Evolutionary conservation across 176 grass and related monocot genomes (phyloP), one percentile per base, ranked within the genome.

Genomic region (Oryza meridionalis): DNA sequence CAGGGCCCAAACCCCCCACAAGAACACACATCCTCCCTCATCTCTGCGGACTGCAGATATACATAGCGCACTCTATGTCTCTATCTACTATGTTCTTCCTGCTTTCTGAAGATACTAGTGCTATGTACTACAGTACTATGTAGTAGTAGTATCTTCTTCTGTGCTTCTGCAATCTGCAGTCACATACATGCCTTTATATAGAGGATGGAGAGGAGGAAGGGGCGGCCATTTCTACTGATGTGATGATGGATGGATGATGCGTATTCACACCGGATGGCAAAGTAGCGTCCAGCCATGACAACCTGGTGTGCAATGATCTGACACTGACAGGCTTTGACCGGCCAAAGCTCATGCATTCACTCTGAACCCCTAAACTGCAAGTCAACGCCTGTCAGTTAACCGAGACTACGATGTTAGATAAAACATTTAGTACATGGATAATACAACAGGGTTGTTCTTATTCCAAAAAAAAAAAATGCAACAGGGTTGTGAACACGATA

Each of bases 321-420:
- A 4, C 53, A 71, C 33, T 32, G 25, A 4, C 53, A 65, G 72
- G 67, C 32, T 63, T 83, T 79, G 84, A 79, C 49, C 80, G 29
- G 69, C 0, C 25, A 24, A 74, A 83, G 29, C 80, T 84, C 75
- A 76, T 83, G 88, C 84, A 3, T 90, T 90, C 82, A 43, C 21
- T 80, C 11, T 12, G 69, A 22, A 53, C 7, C n/a, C 29, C 0
- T 31, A 31, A 35, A 53, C 33, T 65, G 4, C 22, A 33, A 76
- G 63, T 75, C 86, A 83, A 65, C 58, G 33, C 11, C 3, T 26
- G 11, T 70, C 38, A 9, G 27, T 73, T 65, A 44, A 47, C 75
- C 64, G 44, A 77, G 49, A 63, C 16, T 65, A 69, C 11, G 17
- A 31, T 59, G 35, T 82, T 40, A 40, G 53, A 12, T 55, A 55